Conservation (phyloP, 1,284 basidiomycete species). For the Fomitiporia mediterranea region DNA sequence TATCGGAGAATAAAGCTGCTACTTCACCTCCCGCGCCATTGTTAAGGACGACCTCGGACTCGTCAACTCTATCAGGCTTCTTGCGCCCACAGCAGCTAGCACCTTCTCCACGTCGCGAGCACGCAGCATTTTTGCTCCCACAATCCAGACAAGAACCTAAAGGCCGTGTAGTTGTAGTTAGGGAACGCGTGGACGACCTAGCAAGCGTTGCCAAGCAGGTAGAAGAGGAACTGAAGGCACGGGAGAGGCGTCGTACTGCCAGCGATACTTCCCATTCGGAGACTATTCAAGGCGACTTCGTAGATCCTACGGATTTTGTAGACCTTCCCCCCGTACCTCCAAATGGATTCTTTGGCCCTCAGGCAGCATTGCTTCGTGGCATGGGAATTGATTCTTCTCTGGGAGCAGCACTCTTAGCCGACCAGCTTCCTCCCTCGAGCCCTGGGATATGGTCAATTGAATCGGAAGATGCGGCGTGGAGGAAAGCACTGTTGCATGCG, state of each 20-base stretch:
- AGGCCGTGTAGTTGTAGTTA: conserved; percentile 66
- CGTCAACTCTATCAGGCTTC: conserved; percentile 41
- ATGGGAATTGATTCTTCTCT: conserved; percentile 66
- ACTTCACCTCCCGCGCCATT: conserved; percentile 42
- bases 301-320: conserved; percentile 78
- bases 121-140: conserved; percentile 29
- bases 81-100: conserved; percentile 22
- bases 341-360: conserved; percentile 65
- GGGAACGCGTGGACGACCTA: conserved; percentile 71
- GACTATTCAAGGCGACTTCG: conserved; percentile 37
- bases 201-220: conserved; percentile 63
- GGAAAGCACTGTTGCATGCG: conserved; percentile 62
- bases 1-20: conserved; percentile 26
- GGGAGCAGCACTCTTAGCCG: conserved; percentile 66
- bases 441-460: conserved; percentile 55
- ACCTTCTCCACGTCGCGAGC: conserved; percentile 38
- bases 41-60: conserved; percentile 59
- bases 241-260: conserved; percentile 26
- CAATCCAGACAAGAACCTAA: conserved; percentile 31
- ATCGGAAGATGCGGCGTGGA: conserved; percentile 58
- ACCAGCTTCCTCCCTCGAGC: conserved; percentile 60
- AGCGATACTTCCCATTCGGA: conserved; percentile 22
- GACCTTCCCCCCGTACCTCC: conserved; percentile 63
- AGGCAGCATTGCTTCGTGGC: conserved; percentile 63
- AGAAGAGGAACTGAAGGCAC: conserved; percentile 61